Evolutionary conservation across 192 early-diverging fungal genomes (phyloP), one percentile per base, ranked within the genome.

Genomic region (Coemansia sp.): DNA sequence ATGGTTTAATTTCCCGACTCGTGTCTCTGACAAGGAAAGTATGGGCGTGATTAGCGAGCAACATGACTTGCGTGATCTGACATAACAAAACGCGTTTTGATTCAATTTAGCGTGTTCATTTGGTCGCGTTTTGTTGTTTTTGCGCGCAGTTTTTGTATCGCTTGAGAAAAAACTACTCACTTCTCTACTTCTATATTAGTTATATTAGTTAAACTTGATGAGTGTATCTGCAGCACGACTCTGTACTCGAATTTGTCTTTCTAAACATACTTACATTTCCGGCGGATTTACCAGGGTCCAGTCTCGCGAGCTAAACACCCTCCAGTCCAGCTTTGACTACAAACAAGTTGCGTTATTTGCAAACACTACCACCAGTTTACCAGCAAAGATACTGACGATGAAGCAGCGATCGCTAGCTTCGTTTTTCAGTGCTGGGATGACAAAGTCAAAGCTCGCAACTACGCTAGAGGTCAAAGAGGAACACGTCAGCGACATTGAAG

Each of bases 361-460:
- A 17, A 47, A 12, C n/a, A n/a, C 12, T 47, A 47, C 4, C 43
- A 17, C 14, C 43, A 17, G 43, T 47, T 47, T 47, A 47, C n/a
- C 43, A n/a, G 12, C n/a, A 12, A 47, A 27, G 7, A 12, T 56
- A 15, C 14, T 1, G 52, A 49, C 25, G 32, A 78, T 73, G 76
- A 72, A 78, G 25, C 76, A 78, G 43, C 60, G 62, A 37, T 63
- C 55, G 3, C 37, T 78, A 15, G 59, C 66, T 8, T 73, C 76
- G 7, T 78, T 78, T 38, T 78, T 78, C 60, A 32, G 59, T 5
- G 60, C 66, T 1, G 75, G 66, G 25, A 62, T 62, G 55, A 54
- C 43, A 15, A 75, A 68, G 59, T 38, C 11, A 43, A 75, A 73
- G 38, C 21, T 6, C 48, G 57, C 21, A 47, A 25, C 23, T 48